Evolutionary conservation across 2,329 filamentous ascomycete species (phyloP).

Genomic region (Penicillium sp.): DNA sequence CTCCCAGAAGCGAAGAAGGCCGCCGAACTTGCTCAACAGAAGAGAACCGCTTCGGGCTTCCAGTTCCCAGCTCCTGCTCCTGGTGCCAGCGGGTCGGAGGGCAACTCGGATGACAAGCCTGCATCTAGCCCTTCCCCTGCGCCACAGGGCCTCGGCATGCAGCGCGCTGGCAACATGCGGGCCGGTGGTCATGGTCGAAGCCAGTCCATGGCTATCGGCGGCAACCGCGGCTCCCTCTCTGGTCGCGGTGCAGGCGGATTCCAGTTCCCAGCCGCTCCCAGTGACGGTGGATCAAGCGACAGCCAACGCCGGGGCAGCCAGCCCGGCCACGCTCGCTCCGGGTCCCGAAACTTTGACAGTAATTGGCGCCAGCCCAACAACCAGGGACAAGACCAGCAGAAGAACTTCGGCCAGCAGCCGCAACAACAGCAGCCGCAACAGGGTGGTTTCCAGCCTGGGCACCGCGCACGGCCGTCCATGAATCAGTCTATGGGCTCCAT

Average conservation of each 20-base stretch:
- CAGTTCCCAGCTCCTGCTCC: conserved; percentile 80
- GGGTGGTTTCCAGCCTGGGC: conserved; percentile 80
- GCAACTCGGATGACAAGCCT: conserved; percentile 50
- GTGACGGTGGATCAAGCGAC: conserved; percentile 51
- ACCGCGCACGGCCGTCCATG: conserved; percentile 78
- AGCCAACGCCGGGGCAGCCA: conserved; percentile 71
- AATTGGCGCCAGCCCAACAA: conserved; percentile 86
- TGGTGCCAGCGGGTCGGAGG: conserved; percentile 49
- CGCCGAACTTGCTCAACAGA: conserved; percentile 92
- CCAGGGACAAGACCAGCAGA: conserved; percentile 47
- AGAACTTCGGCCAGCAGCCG: conserved; percentile 65
- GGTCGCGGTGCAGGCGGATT: conserved; percentile 66
- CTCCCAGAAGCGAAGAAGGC: conserved; percentile 96
- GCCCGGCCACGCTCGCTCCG: conserved; percentile 68
- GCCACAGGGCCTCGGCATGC: conserved; percentile 59
- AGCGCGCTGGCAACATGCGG: conserved; percentile 79
- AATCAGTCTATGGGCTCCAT: conserved; percentile 79
- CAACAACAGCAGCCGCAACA: conserved; percentile 38
- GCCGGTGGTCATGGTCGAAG: conserved; percentile 58
- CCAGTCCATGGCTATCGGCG: conserved; percentile 51
- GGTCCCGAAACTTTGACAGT: conserved; percentile 91
- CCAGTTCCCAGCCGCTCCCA: conserved; percentile 56
- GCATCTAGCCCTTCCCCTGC: conserved; percentile 44
- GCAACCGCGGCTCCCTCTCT: conserved; percentile 60
- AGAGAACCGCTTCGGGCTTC: conserved; percentile 87